Conservation (phyloP, 139 green algal genomes). For the Edaphochlamys debaryana region DNA sequence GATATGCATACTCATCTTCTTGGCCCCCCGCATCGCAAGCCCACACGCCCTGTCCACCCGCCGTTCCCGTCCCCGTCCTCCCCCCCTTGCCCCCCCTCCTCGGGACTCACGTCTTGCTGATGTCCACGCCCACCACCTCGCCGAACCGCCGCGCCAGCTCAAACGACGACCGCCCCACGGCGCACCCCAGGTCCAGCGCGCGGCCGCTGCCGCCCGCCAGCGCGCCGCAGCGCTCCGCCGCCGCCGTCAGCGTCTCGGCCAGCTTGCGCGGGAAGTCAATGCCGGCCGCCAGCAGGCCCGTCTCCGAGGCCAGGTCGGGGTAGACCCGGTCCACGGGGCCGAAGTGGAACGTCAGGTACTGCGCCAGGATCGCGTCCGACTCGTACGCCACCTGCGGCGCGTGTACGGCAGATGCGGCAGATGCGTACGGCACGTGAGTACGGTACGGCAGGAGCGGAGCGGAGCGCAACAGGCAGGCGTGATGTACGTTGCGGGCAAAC, state of each 20-base stretch:
- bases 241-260: slow-evolving; percentile 46
- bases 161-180: slow-evolving; percentile 75
- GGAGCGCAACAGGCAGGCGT: no score
- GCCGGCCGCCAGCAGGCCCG: slow-evolving; percentile 27
- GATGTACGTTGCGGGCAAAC: no score
- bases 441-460: no score
- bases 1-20: no score
- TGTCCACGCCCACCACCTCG: slow-evolving; percentile 75
- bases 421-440: no score
- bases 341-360: slow-evolving; percentile 68
- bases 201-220: slow-evolving; percentile 16
- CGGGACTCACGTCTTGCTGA: slow-evolving; percentile 53
- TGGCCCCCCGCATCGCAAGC: no score
- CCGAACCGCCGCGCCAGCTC: slow-evolving; percentile 70
- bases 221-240: slow-evolving; percentile 30
- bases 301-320: slow-evolving; percentile 16
- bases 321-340: slow-evolving; percentile 54
- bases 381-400: slow-evolving; percentile 63
- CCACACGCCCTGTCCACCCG: no score
- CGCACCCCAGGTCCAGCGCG: slow-evolving; percentile 84
- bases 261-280: slow-evolving; percentile 58
- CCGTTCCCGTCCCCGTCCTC: no score
- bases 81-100: no score
- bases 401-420: no score
- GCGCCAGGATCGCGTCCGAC: slow-evolving; percentile 58